Conservation (phyloP, 495 filamentous ascomycete genomes). For the Tuber melanosporum region DNA sequence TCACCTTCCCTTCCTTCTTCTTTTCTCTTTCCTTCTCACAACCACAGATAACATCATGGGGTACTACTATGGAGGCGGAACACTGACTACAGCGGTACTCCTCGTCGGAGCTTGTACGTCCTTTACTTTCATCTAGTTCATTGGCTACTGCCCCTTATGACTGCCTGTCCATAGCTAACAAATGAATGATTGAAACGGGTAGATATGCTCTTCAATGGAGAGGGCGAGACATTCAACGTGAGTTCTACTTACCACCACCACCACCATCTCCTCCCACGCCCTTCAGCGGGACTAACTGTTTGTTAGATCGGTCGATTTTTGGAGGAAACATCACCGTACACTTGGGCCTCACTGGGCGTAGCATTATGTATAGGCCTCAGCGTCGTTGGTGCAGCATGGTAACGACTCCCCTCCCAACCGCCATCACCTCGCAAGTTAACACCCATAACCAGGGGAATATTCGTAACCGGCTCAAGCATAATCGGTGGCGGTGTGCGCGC, state of each 20-base stretch:
- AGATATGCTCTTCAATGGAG: conserved; percentile 98
- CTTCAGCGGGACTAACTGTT: conserved; percentile 4
- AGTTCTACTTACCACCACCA: conserved; percentile 36
- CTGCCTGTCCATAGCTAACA: conserved; percentile 43
- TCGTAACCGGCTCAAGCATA: conserved; percentile 98
- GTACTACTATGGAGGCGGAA: conserved; percentile 57
- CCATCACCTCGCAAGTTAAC: conserved; percentile 32
- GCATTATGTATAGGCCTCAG: conserved; percentile 91
- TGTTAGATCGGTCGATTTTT: conserved; percentile 83
- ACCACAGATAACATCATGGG: conserved; percentile 24
- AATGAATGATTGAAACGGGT: conserved; percentile 17
- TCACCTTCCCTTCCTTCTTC: conserved; percentile 9
- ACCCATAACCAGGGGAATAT: conserved; percentile 73
- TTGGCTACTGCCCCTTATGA: conserved; percentile 4
- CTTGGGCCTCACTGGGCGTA: conserved; percentile 87
- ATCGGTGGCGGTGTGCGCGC: conserved; percentile 93
- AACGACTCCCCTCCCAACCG: conserved; percentile 40
- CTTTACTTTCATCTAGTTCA: conserved; percentile 10
- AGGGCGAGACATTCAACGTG: conserved; percentile 96
- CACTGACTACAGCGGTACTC: conserved; percentile 61
- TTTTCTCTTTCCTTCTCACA: neutral
- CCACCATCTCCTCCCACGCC: neutral
- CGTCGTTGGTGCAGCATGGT: conserved; percentile 97
- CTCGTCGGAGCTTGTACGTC: conserved; percentile 80
- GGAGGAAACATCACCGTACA: conserved; percentile 86